A percentile compares a stretch with the other conserved stretches of the same genome.
Evolutionary conservation across 208 protist genomes (phyloP).

Genomic region (Entamoeba nuttalli): DNA sequence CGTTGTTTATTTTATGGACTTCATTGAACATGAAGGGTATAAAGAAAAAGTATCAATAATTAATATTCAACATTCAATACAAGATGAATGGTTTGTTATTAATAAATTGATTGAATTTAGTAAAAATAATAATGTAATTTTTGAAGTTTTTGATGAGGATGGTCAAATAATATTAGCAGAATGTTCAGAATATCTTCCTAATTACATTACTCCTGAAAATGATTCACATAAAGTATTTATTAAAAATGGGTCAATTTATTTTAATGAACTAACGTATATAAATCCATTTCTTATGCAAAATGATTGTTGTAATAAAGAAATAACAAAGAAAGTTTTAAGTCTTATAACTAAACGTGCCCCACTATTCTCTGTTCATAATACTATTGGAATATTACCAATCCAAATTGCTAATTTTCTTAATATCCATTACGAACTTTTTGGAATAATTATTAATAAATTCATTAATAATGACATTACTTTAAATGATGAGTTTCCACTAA

Average conservation of each 20-base stretch:
- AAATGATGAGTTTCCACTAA: not conserved
- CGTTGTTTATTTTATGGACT: too few relatives aligned
- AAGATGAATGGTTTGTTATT: not conserved
- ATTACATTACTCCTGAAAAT: not conserved
- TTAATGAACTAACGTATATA: not conserved
- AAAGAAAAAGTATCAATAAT: too few relatives aligned
- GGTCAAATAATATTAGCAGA: not conserved
- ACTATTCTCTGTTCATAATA: not conserved
- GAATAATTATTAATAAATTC: not conserved
- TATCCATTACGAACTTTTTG: not conserved
- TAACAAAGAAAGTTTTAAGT: too few relatives aligned
- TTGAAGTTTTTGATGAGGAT: not conserved
- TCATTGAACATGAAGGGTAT: too few relatives aligned
- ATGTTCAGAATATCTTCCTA: not conserved
- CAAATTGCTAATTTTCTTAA: not conserved
- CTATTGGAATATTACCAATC: not conserved
- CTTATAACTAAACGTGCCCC: too few relatives aligned
- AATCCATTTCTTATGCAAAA: not conserved
- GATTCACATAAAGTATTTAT: not conserved
- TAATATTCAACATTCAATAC: not conserved
- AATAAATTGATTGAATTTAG: not conserved
- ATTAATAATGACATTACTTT: not conserved
- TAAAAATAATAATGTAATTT: not conserved
- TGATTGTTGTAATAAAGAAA: too few relatives aligned
- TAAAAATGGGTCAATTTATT: not conserved